Conservation (phyloP, 1,284 basidiomycete genomes). For the Xerocomus tenax region DNA sequence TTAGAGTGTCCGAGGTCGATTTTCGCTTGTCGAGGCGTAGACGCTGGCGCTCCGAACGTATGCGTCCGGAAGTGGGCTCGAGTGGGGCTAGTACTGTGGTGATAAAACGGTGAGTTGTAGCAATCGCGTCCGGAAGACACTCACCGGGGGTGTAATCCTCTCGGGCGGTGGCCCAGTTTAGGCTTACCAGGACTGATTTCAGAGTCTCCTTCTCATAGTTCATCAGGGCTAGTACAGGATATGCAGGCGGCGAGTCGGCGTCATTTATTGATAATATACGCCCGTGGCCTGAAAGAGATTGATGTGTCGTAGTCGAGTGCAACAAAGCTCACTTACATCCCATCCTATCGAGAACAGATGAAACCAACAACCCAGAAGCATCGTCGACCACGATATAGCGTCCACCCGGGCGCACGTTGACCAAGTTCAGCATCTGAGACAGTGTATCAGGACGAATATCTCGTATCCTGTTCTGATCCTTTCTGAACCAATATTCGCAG, state of each 20-base stretch:
- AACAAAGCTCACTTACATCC: constrained; percentile 49
- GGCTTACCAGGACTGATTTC: constrained; percentile 50
- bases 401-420: constrained; percentile 80
- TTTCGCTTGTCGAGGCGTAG: constrained; percentile 66
- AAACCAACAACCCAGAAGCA: constrained; percentile 82
- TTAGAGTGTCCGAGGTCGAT: constrained; percentile 49
- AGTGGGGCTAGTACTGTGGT: constrained; percentile 47
- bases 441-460: constrained; percentile 84
- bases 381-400: constrained; percentile 89
- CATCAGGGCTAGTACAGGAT: constrained; percentile 78
- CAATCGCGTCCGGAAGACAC: constrained; percentile 14
- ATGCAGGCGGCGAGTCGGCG: constrained; percentile 87
- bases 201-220: constrained; percentile 68
- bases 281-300: constrained; percentile 53
- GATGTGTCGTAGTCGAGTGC: not conserved
- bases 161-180: constrained; percentile 90
- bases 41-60: constrained; percentile 63
- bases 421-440: constrained; percentile 78
- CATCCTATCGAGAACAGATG: constrained; percentile 77
- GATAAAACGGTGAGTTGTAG: constrained; percentile 3
- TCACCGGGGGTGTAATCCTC: constrained; percentile 65
- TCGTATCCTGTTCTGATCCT: constrained; percentile 73
- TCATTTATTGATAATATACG: constrained; percentile 82
- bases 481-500: constrained; percentile 81
- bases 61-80: constrained; percentile 47